Evolutionary conservation across 345 rosid genomes (phyloP).

Genomic region (rapeseed (Brassica napus)): DNA sequence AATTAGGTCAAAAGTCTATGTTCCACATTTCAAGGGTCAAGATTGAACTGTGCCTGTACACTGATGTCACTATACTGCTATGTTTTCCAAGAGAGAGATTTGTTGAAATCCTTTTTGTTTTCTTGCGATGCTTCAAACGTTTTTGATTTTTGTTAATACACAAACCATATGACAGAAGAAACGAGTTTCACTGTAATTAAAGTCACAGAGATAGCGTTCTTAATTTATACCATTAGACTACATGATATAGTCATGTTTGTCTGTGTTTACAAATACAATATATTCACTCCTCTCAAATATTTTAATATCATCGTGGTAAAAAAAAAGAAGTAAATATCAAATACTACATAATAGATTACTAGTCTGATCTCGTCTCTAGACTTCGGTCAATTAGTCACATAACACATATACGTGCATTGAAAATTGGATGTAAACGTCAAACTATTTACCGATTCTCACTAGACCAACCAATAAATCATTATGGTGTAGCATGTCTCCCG

Average conservation of each 20-base stretch:
- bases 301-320: not conserved
- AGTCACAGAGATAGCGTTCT: not conserved
- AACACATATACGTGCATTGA: not conserved
- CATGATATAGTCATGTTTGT: not conserved
- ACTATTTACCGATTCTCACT: not conserved
- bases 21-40: conserved; percentile 29
- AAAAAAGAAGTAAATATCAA: not conserved
- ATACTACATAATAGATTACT: not conserved
- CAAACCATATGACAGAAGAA: not conserved
- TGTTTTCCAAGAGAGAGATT: not conserved
- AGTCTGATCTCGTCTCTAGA: not conserved
- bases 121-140: not conserved
- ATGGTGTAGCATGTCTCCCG: not conserved
- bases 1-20: conserved; percentile 25
- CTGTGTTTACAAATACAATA: not conserved
- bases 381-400: not conserved
- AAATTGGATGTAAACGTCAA: not conserved
- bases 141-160: not conserved
- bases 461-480: not conserved
- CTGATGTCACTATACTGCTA: conserved; percentile 24
- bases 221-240: not conserved
- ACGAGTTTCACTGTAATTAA: not conserved
- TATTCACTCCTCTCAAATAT: not conserved
- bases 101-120: not conserved
- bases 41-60: conserved; percentile 16